These are phyloP conservation scores for Phytophthora pistaciae DNA, from an alignment of 352 stramenopile species.

Conservation along the genomic window DNA sequence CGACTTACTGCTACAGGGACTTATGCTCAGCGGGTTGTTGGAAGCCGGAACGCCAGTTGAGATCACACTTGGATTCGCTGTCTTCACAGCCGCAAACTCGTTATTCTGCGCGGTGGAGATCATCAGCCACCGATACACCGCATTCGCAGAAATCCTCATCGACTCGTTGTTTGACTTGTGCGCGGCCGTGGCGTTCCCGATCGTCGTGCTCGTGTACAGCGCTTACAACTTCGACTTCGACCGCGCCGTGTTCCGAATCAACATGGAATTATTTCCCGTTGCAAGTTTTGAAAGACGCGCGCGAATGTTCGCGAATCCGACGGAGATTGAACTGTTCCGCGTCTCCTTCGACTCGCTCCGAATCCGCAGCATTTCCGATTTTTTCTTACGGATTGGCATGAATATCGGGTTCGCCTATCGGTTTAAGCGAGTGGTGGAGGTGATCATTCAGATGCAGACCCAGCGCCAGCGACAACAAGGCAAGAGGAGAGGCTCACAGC, in stretches of 20 bases:
- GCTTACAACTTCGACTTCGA: slow-evolving; percentile 41
- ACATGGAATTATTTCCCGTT: slow-evolving; percentile 26
- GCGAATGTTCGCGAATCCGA: slow-evolving; percentile 35
- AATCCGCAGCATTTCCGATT: slow-evolving; percentile 28
- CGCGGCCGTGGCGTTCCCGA: slow-evolving; percentile 38
- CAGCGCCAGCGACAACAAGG: slow-evolving; percentile 5
- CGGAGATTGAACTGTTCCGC: slow-evolving; percentile 37
- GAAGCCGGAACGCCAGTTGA: slow-evolving; percentile 37
- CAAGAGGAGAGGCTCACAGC: neutral
- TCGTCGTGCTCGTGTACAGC: slow-evolving; percentile 34
- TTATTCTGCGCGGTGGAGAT: slow-evolving; percentile 34
- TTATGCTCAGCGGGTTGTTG: slow-evolving; percentile 38
- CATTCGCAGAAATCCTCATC: slow-evolving; percentile 44
- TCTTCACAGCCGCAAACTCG: slow-evolving; percentile 34
- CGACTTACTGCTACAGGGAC: slow-evolving; percentile 38
- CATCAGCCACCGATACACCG: slow-evolving; percentile 24
- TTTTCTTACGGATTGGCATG: slow-evolving; percentile 47
- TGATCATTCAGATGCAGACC: slow-evolving; percentile 29
- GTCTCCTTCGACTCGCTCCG: slow-evolving; percentile 46
- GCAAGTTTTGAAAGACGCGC: slow-evolving; percentile 48
- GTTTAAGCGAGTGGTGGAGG: slow-evolving; percentile 48
- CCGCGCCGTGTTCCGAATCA: slow-evolving; percentile 30
- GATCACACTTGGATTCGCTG: slow-evolving; percentile 29
- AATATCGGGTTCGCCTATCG: slow-evolving; percentile 49
- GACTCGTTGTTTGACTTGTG: slow-evolving; percentile 51